Evolutionary conservation across 23 red algal genomes (phyloP).

Genomic region (Gracilaria vermiculophylla): DNA sequence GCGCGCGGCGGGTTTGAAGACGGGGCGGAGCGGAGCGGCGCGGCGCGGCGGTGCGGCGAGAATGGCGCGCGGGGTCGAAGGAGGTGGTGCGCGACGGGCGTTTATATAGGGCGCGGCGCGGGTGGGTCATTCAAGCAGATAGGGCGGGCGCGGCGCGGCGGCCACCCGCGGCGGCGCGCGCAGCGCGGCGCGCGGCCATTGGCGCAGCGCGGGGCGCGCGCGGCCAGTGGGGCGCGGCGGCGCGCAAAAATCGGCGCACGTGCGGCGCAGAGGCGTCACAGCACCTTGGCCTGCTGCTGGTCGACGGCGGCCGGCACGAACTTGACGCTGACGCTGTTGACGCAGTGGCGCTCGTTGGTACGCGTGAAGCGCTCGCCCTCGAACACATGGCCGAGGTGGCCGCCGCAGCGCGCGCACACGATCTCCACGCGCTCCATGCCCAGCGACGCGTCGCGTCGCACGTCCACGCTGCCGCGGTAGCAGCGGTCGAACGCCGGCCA

Average conservation of each 20-base stretch:
- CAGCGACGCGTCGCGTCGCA: slow-evolving; percentile 36
- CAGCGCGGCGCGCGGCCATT: not conserved
- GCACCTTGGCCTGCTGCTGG: slow-evolving; percentile 40
- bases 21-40: too few relatives aligned
- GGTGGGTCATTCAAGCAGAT: too few relatives aligned
- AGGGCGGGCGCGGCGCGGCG: too few relatives aligned
- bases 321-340: slow-evolving; percentile 79
- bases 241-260: too few relatives aligned
- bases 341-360: slow-evolving; percentile 93
- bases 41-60: too few relatives aligned
- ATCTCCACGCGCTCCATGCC: slow-evolving; percentile 87
- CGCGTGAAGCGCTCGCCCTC: slow-evolving; percentile 75
- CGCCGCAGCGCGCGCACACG: slow-evolving; percentile 70
- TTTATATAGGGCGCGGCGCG: too few relatives aligned
- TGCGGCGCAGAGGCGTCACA: slow-evolving; percentile 4
- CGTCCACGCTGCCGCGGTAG: slow-evolving; percentile 62
- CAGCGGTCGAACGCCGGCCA: slow-evolving; percentile 97
- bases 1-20: not conserved
- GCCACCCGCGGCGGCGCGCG: too few relatives aligned
- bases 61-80: too few relatives aligned
- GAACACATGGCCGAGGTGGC: slow-evolving; percentile 86
- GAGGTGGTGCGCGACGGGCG: not conserved
- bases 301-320: slow-evolving; percentile 17
- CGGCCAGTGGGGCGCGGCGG: too few relatives aligned
- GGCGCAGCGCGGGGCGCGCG: too few relatives aligned